phyloP scores from a whole-genome alignment of 225 moss, liverwort and hornwort genomes.

The Marchantia polymorpha region DNA sequence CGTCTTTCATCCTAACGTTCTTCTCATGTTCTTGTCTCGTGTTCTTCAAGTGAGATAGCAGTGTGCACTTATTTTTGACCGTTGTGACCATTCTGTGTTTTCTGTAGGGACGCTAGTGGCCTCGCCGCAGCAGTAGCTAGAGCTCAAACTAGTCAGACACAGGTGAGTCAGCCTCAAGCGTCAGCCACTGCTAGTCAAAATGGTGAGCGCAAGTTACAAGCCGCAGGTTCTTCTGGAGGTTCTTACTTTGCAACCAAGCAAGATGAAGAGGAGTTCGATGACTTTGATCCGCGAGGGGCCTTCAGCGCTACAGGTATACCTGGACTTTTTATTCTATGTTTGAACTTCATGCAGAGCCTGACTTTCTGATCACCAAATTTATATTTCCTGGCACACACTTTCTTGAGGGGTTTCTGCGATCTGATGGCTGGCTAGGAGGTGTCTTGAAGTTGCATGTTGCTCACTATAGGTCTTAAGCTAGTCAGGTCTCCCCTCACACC shows the following conservation, averaged over 20 bases:
- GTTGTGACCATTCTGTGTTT: background rate
- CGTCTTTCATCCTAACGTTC: background rate
- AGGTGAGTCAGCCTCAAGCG: constrained; percentile 46
- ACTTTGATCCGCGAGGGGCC: constrained; percentile 88
- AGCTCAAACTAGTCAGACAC: constrained; percentile 68
- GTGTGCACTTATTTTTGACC: background rate
- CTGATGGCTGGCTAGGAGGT: background rate
- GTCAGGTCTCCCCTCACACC: no score
- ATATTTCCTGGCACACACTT: background rate
- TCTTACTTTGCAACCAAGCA: constrained; percentile 64
- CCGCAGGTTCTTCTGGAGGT: constrained; percentile 46
- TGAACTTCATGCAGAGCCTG: background rate
- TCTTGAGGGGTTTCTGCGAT: background rate
- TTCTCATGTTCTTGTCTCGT: background rate
- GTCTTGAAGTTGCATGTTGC: background rate
- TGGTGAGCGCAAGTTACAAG: constrained; percentile 23
- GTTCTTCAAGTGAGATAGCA: background rate
- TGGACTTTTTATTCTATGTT: no score
- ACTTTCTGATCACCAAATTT: background rate
- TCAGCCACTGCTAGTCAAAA: constrained; percentile 28
- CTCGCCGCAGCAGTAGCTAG: constrained; percentile 86
- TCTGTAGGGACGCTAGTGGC: constrained; percentile 57
- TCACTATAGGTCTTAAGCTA: no score
- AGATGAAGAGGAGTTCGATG: constrained; percentile 73
- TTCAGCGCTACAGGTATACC: constrained; percentile 50